Evolutionary conservation across 2,329 filamentous ascomycete species (phyloP).

Genomic region (Lasiodiplodia hormozganensis): DNA sequence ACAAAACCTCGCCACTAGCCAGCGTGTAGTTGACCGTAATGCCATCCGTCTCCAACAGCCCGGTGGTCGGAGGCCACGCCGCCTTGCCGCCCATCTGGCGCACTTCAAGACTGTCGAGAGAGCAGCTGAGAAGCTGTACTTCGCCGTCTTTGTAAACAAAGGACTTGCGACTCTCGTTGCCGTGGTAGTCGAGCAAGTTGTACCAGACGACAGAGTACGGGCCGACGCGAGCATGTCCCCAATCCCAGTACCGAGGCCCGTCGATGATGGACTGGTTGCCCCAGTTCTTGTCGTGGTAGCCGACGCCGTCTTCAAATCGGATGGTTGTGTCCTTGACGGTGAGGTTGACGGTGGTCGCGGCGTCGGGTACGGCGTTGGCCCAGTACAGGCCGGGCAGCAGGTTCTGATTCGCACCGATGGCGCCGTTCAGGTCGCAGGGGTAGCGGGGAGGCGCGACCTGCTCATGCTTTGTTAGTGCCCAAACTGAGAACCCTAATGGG

Average conservation of each 20-base stretch:
- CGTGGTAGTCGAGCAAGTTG: not conserved
- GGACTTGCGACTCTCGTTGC: not conserved
- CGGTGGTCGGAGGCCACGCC: not conserved
- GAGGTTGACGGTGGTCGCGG: conserved; percentile 14
- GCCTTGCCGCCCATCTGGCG: not conserved
- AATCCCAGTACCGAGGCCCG: conserved; percentile 17
- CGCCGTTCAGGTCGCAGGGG: not conserved
- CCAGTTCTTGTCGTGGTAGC: conserved; percentile 29
- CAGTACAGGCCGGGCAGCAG: conserved; percentile 9
- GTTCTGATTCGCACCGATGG: not conserved
- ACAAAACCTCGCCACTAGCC: not conserved
- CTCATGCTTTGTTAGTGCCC: too few relatives aligned
- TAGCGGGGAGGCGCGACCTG: not conserved
- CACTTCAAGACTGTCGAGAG: not conserved
- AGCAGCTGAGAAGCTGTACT: not conserved
- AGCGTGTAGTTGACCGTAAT: not conserved
- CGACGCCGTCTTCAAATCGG: conserved; percentile 4
- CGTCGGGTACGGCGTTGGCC: conserved; percentile 25
- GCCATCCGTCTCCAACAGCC: not conserved
- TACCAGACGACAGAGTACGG: not conserved
- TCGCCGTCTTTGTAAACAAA: not conserved
- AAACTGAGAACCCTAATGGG: too few relatives aligned
- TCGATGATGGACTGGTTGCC: conserved; percentile 14
- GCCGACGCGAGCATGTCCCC: conserved; percentile 14
- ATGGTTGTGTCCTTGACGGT: not conserved